A percentile compares a stretch with the other conserved stretches of the same genome.
Conservation (phyloP, 177 flowering plant genomes). For the Vitis hybrid region DNA sequence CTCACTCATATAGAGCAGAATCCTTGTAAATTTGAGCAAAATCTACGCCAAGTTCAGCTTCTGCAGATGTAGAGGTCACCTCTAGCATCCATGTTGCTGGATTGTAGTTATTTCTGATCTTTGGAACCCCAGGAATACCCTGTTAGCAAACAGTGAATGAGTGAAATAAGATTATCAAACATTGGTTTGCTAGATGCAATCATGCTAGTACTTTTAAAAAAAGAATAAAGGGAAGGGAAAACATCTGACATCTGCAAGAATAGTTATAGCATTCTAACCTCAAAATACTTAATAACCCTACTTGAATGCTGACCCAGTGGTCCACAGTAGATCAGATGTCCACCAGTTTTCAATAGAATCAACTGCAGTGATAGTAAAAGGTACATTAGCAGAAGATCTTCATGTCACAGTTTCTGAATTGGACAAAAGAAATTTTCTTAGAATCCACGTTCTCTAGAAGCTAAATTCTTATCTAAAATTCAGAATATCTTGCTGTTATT, state of each 20-base stretch:
- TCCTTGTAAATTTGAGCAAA: slow-evolving; percentile 53
- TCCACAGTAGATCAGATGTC: slow-evolving; percentile 69
- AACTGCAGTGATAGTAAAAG: slow-evolving; percentile 37
- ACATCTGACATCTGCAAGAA: no score
- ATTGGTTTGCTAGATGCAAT: neutral
- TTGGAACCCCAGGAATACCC: slow-evolving; percentile 63
- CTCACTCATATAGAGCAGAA: slow-evolving; percentile 60
- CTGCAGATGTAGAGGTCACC: slow-evolving; percentile 62
- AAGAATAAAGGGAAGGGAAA: no score
- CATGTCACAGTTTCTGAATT: no score
- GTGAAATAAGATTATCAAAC: neutral
- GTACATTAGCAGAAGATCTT: neutral
- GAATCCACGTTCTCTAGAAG: no score
- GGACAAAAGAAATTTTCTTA: no score
- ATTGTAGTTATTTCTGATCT: slow-evolving; percentile 55
- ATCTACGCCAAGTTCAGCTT: slow-evolving; percentile 62
- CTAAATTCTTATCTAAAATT: no score
- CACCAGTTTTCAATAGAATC: slow-evolving; percentile 69
- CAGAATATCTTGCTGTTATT: no score
- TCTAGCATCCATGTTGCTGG: slow-evolving; percentile 92
- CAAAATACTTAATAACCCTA: slow-evolving; percentile 66
- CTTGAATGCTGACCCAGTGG: slow-evolving; percentile 65
- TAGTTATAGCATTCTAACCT: slow-evolving; percentile 35
- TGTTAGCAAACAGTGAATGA: slow-evolving; percentile 13
- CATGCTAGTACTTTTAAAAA: no score